Conservation (phyloP, 768 basidiomycete species). For the Lactifluus subvellereus region DNA sequence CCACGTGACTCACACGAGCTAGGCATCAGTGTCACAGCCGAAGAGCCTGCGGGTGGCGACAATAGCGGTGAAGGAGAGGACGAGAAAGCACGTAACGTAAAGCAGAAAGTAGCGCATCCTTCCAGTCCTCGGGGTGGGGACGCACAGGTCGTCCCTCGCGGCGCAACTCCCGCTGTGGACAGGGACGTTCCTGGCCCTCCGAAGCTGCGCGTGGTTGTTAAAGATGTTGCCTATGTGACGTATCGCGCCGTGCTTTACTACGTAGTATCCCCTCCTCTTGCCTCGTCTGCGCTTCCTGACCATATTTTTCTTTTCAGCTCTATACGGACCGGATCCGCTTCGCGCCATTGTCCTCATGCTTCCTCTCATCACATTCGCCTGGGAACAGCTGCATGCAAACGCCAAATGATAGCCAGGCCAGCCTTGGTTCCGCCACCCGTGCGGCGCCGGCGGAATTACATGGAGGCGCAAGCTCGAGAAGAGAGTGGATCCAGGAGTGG, state of each 20-base stretch:
- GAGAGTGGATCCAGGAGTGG: conserved; percentile 76
- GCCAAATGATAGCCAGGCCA: conserved; percentile 35
- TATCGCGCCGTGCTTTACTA: conserved; percentile 72
- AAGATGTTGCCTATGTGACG: conserved; percentile 56
- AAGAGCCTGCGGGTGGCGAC: background rate
- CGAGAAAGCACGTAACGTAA: conserved; percentile 29
- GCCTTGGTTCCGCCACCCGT: conserved; percentile 22
- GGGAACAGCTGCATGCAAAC: conserved; percentile 22
- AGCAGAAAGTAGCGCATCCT: conserved; percentile 35
- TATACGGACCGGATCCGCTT: conserved; percentile 84
- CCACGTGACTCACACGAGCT: conserved; percentile 3
- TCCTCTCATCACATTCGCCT: conserved; percentile 31
- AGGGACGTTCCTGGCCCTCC: conserved; percentile 34
- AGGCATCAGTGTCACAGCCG: background rate
- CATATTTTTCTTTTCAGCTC: conserved; percentile 40
- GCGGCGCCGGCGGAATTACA: conserved; percentile 23
- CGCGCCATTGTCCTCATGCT: conserved; percentile 75
- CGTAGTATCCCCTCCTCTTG: conserved; percentile 35
- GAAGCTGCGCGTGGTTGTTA: conserved; percentile 48
- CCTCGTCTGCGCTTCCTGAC: background rate
- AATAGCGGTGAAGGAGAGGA: conserved; percentile 10
- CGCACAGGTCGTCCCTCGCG: background rate
- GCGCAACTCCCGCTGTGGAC: background rate
- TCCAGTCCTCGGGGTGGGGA: conserved; percentile 36
- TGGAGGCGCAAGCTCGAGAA: conserved; percentile 33